Percentiles rank a stretch among this genome's conserved stretches.
These are phyloP conservation scores for Wallacemonas collosoma DNA, from an alignment of 208 protist genomes.

Conservation along the genomic window DNA sequence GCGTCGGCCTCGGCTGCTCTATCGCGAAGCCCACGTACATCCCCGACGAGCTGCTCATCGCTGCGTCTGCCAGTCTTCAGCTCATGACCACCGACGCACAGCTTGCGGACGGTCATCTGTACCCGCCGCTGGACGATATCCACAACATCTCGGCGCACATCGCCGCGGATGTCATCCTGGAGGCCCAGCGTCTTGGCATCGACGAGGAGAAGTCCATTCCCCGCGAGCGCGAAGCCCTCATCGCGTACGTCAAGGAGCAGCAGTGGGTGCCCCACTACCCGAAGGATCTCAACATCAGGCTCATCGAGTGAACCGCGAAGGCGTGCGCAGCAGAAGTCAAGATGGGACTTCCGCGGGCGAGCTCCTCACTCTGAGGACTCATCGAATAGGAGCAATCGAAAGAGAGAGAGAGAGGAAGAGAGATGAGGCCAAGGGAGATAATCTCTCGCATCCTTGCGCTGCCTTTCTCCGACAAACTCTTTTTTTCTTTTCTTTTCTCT, in stretches of 20 bases:
- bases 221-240: slow-evolving; percentile 41
- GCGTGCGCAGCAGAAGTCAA: too few relatives aligned
- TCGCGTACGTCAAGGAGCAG: slow-evolving; percentile 38
- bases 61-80: slow-evolving; percentile 81
- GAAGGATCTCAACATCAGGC: slow-evolving; percentile 31
- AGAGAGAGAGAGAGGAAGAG: too few relatives aligned
- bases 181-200: slow-evolving; percentile 66
- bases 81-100: slow-evolving; percentile 47
- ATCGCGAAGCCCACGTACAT: slow-evolving; percentile 75
- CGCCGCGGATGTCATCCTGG: slow-evolving; percentile 65
- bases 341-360: too few relatives aligned
- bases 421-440: too few relatives aligned
- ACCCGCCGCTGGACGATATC: slow-evolving; percentile 74
- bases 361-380: too few relatives aligned
- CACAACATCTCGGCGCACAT: slow-evolving; percentile 80
- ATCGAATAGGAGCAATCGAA: too few relatives aligned
- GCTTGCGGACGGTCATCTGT: slow-evolving; percentile 54
- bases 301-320: slow-evolving; percentile 13
- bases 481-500: neutral
- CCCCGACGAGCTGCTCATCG: slow-evolving; percentile 88
- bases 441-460: neutral
- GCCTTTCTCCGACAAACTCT: neutral
- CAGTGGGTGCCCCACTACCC: slow-evolving; percentile 83
- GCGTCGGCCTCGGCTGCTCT: slow-evolving; percentile 91
- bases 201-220: slow-evolving; percentile 54